phyloP scores from a whole-genome alignment of 345 rosid genomes.

The Pelargonium nanum region DNA sequence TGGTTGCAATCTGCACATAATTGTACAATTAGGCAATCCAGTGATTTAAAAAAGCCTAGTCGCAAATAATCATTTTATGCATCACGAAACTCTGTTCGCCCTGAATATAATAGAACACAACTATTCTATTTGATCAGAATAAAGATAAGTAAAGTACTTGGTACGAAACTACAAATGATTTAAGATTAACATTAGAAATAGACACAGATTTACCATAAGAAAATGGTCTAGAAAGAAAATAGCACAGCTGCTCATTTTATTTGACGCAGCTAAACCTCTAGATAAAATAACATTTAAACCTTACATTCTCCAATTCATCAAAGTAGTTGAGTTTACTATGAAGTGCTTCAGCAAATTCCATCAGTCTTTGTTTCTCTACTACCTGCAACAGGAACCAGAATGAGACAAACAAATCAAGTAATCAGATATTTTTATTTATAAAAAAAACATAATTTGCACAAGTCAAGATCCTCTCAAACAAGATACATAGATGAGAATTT shows the following conservation, averaged over 20 bases:
- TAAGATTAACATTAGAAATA: background rate
- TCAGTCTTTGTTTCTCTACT: slow-evolving; percentile 75
- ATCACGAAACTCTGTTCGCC: background rate
- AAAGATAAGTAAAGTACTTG: background rate
- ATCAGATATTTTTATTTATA: background rate
- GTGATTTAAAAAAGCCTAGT: slow-evolving; percentile 4
- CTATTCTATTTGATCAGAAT: background rate
- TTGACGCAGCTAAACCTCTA: slow-evolving; percentile 8
- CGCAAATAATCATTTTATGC: background rate
- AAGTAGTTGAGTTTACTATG: slow-evolving; percentile 88
- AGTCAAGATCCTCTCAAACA: background rate
- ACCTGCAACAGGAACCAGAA: slow-evolving; percentile 34
- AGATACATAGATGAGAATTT: too few species aligned
- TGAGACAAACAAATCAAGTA: slow-evolving; percentile 6
- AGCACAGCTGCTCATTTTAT: background rate
- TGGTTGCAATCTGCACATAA: slow-evolving; percentile 59
- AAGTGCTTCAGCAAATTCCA: slow-evolving; percentile 90
- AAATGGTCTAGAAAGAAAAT: background rate
- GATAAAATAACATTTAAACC: slow-evolving; percentile 47
- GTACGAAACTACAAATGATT: background rate
- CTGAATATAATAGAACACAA: background rate
- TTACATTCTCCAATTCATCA: slow-evolving; percentile 99
- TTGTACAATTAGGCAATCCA: slow-evolving; percentile 10
- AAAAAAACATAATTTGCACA: background rate
- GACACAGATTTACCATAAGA: background rate